A percentile compares a stretch with the other conserved stretches of the same genome.
Conservation (phyloP, 2,329 filamentous ascomycete species). For the Cordyceps tenuipes region DNA sequence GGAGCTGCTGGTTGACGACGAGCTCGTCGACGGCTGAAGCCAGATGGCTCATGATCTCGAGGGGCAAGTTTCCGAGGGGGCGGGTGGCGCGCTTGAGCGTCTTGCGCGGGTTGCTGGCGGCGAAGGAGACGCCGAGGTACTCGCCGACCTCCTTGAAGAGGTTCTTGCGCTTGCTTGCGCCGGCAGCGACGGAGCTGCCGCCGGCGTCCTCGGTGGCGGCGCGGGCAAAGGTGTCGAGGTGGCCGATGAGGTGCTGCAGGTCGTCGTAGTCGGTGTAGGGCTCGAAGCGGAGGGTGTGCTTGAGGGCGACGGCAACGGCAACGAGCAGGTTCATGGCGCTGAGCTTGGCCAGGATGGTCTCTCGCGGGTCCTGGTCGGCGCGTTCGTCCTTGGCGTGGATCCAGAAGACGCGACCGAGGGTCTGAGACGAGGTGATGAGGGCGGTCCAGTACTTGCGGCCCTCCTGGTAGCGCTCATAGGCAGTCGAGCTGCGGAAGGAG, state of each 20-base stretch:
- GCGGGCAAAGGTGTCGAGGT: conserved; percentile 68
- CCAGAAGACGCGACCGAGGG: conserved; percentile 74
- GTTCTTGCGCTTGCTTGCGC: conserved; percentile 29
- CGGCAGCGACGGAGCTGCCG: conserved; percentile 19
- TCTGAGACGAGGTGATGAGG: conserved; percentile 53
- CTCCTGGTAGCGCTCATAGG: conserved; percentile 65
- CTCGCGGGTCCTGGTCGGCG: conserved; percentile 44
- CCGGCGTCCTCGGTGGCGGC: conserved; percentile 35
- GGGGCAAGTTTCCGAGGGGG: conserved; percentile 73
- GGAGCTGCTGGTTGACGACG: conserved; percentile 46
- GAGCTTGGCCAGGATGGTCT: conserved; percentile 62
- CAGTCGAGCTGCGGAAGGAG: conserved; percentile 68
- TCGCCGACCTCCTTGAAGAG: conserved; percentile 59
- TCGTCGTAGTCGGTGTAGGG: conserved; percentile 72
- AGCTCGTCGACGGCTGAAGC: conserved; percentile 57
- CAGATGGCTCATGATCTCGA: conserved; percentile 71
- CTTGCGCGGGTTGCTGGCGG: conserved; percentile 70
- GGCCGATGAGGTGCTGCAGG: conserved; percentile 57
- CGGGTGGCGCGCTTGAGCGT: conserved; percentile 62
- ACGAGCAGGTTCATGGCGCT: conserved; percentile 70
- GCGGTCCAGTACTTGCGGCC: conserved; percentile 56
- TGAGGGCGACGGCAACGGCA: conserved; percentile 68
- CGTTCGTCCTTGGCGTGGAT: conserved; percentile 60
- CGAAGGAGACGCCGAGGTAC: conserved; percentile 69
- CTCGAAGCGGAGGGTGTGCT: conserved; percentile 78